Evolutionary conservation across 2,329 filamentous ascomycete genomes (phyloP).

Genomic region (Aspergillus chevalieri): DNA sequence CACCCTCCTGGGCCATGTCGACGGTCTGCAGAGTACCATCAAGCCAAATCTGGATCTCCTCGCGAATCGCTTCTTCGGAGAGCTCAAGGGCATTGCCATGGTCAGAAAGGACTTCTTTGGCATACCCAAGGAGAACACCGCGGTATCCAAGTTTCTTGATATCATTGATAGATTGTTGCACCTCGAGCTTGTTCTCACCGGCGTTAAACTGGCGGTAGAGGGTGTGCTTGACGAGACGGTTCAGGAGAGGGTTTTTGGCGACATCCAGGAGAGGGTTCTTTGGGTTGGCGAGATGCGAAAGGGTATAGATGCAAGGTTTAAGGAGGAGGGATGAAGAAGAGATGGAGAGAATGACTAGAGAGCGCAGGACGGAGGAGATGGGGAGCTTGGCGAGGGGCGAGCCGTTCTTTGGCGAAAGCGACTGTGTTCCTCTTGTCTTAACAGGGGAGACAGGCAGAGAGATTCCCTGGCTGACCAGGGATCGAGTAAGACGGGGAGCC

Average conservation of each 20-base stretch:
- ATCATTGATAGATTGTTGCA: constrained; percentile 39
- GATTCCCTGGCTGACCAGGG: constrained; percentile 16
- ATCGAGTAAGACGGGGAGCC: constrained; percentile 22
- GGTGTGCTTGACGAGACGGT: constrained; percentile 40
- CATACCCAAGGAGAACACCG: constrained; percentile 51
- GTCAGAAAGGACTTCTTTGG: constrained; percentile 50
- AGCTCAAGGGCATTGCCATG: constrained; percentile 24
- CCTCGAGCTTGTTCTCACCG: constrained; percentile 45
- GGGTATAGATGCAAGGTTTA: constrained; percentile 63
- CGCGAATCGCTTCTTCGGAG: constrained; percentile 25
- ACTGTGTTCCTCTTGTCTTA: not conserved
- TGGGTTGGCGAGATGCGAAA: constrained; percentile 51
- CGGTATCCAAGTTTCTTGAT: constrained; percentile 48
- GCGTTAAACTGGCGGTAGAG: constrained; percentile 56
- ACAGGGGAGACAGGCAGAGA: too few relatives aligned
- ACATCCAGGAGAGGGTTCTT: constrained; percentile 42
- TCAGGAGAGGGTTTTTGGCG: constrained; percentile 43
- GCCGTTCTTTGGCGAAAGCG: constrained; percentile 18
- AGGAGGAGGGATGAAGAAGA: constrained; percentile 52
- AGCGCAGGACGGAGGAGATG: constrained; percentile 32
- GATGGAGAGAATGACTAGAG: constrained; percentile 31
- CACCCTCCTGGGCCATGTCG: constrained; percentile 46
- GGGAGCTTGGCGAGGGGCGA: constrained; percentile 32
- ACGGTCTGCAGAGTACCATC: constrained; percentile 50
- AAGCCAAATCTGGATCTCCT: constrained; percentile 42